These are phyloP conservation scores for Colletotrichum graminicola DNA, from an alignment of 2,329 filamentous ascomycete species.

Conservation along the genomic window DNA sequence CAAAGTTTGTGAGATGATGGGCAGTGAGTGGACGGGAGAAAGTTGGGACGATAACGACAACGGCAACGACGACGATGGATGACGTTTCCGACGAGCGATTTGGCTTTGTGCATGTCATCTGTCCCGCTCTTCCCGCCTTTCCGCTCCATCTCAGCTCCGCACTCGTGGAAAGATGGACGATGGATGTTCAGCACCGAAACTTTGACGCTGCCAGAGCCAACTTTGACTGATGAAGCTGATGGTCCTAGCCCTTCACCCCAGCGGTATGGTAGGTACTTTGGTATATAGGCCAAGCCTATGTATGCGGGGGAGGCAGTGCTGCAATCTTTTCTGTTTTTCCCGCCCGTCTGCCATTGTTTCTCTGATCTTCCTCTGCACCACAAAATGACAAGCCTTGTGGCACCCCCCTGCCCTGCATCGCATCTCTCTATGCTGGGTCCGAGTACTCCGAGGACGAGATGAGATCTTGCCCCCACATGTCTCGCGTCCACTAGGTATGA, in stretches of 20 bases:
- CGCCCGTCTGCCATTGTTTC: constrained; percentile 14
- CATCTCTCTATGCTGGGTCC: neutral
- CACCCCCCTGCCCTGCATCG: constrained; percentile 22
- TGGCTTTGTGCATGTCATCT: constrained; percentile 23
- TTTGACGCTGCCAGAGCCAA: constrained; percentile 28
- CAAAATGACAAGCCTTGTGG: constrained; percentile 20
- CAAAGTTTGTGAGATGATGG: constrained; percentile 6
- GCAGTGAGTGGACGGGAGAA: neutral
- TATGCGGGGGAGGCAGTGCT: constrained; percentile 29
- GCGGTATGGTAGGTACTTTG: constrained; percentile 9
- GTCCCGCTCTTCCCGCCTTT: constrained; percentile 30
- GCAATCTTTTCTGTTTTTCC: neutral
- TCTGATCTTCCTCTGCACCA: constrained; percentile 1
- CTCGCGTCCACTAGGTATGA: constrained; percentile 32
- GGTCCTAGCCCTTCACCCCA: constrained; percentile 23
- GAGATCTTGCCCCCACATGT: neutral
- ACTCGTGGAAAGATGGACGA: neutral
- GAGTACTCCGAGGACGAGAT: constrained; percentile 12
- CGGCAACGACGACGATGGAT: constrained; percentile 3
- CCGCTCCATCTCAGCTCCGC: constrained; percentile 23
- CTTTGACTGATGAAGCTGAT: constrained; percentile 26
- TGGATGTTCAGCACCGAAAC: neutral
- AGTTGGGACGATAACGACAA: constrained; percentile 26
- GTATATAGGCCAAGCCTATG: constrained; percentile 21
- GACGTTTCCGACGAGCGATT: constrained; percentile 14